Conservation (phyloP, 1,139 yeast genomes). For the Diutina scorzettiae region DNA sequence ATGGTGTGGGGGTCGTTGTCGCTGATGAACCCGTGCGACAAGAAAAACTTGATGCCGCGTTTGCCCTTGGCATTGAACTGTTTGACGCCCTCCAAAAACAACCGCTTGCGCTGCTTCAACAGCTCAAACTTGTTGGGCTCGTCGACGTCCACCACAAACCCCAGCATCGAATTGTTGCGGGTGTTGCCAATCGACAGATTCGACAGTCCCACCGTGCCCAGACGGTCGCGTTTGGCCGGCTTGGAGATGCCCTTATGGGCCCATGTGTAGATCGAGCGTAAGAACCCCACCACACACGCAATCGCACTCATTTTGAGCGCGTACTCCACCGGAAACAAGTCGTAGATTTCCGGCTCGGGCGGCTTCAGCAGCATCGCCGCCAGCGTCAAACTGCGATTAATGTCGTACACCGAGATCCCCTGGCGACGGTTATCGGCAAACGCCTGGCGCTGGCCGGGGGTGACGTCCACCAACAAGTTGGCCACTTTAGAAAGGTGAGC, state of each 20-base stretch:
- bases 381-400: constrained; percentile 59
- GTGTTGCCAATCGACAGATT: background rate
- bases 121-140: constrained; percentile 81
- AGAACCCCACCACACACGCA: constrained; percentile 68
- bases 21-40: constrained; percentile 51
- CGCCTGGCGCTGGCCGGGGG: constrained; percentile 54
- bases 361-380: constrained; percentile 50
- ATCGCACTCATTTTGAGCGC: constrained; percentile 76
- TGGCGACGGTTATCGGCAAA: constrained; percentile 50
- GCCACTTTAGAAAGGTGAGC: constrained; percentile 71
- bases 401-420: constrained; percentile 64
- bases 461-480: constrained; percentile 57
- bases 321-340: constrained; percentile 62
- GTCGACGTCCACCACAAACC: constrained; percentile 33
- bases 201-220: constrained; percentile 22
- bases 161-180: background rate
- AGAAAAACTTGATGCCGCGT: constrained; percentile 55
- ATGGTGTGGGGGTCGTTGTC: constrained; percentile 52
- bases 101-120: constrained; percentile 73
- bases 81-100: constrained; percentile 63
- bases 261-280: constrained; percentile 79
- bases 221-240: constrained; percentile 23
- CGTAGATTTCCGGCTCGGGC: constrained; percentile 45
- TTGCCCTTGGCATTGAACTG: constrained; percentile 81
- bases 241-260: constrained; percentile 56